Conservation (phyloP, 768 basidiomycete species). For the Xerocomus brunneocitrinus region DNA sequence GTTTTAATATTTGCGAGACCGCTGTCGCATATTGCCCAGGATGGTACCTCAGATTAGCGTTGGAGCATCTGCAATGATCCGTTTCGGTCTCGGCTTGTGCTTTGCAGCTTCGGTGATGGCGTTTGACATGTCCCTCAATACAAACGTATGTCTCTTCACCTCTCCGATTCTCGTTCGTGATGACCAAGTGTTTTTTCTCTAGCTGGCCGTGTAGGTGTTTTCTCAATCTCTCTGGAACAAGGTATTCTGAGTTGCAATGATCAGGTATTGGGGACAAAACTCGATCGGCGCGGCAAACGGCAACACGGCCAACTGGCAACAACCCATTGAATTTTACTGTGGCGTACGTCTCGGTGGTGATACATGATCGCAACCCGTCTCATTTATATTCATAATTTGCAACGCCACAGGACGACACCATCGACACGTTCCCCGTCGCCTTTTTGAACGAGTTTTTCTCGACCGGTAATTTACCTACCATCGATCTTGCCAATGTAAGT, state of each 20-base stretch:
- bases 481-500: constrained; percentile 57
- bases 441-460: constrained; percentile 60
- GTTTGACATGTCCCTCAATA: constrained; percentile 23
- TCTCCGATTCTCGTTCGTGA: not conserved
- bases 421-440: constrained; percentile 58
- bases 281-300: constrained; percentile 29
- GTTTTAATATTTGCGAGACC: not conserved
- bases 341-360: constrained; percentile 6
- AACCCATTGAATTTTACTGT: constrained; percentile 32
- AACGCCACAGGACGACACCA: constrained; percentile 43
- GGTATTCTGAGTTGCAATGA: not conserved
- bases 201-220: constrained; percentile 26
- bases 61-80: constrained; percentile 5
- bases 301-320: constrained; percentile 26
- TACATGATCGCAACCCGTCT: not conserved
- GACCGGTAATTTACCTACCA: constrained; percentile 50
- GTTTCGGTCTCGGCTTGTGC: constrained; percentile 12
- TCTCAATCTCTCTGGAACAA: not conserved
- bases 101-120: constrained; percentile 14
- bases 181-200: not conserved
- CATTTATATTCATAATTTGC: not conserved
- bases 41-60: constrained; percentile 8
- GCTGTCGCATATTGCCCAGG: not conserved
- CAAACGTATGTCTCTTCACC: constrained; percentile 18
- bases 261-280: constrained; percentile 36